Conservation (phyloP, 2,329 filamentous ascomycete species). For the Ceratocystis diversiconidia region DNA sequence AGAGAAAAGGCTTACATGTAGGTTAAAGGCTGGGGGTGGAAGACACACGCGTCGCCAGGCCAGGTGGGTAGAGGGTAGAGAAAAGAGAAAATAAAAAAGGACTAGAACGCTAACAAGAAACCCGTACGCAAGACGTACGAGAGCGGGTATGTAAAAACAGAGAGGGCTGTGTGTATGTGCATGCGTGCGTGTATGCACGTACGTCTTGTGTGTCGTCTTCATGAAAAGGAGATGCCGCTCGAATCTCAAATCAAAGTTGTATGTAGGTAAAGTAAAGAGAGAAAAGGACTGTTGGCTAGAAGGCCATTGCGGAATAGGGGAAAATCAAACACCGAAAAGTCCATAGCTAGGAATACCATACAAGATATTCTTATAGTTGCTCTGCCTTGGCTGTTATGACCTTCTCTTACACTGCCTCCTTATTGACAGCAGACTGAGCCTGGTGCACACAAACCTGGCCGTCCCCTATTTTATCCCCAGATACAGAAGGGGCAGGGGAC, state of each 20-base stretch:
- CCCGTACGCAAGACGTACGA: no score
- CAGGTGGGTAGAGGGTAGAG: not conserved
- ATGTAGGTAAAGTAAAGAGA: not conserved
- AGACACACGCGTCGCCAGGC: not conserved
- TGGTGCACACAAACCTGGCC: not conserved
- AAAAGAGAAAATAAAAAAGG: not conserved
- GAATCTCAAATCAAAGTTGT: no score
- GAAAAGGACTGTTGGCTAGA: not conserved
- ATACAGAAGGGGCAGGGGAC: conserved; percentile 3
- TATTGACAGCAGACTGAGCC: not conserved
- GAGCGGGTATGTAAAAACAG: not conserved
- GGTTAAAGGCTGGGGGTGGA: not conserved
- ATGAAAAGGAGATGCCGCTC: no score
- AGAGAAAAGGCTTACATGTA: conserved; percentile 1
- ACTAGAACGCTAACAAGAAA: not conserved
- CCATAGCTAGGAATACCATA: not conserved
- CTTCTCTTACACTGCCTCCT: conserved; percentile 1
- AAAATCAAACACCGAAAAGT: not conserved
- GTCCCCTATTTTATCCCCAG: not conserved
- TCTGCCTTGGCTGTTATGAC: not conserved
- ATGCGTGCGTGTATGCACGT: not conserved
- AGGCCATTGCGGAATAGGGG: not conserved
- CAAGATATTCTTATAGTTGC: not conserved
- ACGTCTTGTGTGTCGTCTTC: no score
- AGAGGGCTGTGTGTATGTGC: not conserved